Base-by-base conservation (phyloP, 208 protist species). In the Leptomonas pyrrhocoris region DNA sequence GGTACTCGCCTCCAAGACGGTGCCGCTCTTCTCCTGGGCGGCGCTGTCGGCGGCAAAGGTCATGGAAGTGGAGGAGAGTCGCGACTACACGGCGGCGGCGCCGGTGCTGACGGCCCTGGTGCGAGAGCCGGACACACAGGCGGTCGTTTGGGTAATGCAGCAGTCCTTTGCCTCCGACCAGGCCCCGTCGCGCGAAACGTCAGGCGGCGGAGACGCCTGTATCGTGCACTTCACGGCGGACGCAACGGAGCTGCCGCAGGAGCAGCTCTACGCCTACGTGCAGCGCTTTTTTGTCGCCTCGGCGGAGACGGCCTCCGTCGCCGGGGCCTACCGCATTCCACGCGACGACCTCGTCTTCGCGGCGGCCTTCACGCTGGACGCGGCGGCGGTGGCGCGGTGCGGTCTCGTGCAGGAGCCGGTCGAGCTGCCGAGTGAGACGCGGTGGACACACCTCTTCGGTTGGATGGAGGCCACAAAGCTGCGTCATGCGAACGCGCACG, bases 191-290 rank as follows among this genome's bases (percentile, higher is more conserved):
- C 21, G 50, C 0, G 67, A 66, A 21, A 64, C 61, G 46, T 76
- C 74, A 2, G 36, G 21, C n/a, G 61, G 38, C 25, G 42, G 38
- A 1, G 59, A 72, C n/a, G 31, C 72, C 5, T 77, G 72, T 40
- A 69, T 94, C 0, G 11, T 92, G 13, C 89, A 94, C 74, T 94
- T 94, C 65, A 94, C 89, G 15, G 85, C 82, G 3, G 69, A 91
- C 63, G 79, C 78, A 0, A 27, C 25, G 2, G 25, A 71, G 38
- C 77, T 91, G 57, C 71, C 66, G 25, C 76, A 77, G 40, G 69
- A 34, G 46, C 69, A 71, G 28, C 77, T 94, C 38, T 76, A 59
- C 19, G 67, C 56, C 19, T 89, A 86, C 45, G 85, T 94, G 6
- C n/a, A 67, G 73, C 66, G 61, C 31, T 86, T 51, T 34, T 71